phyloP scores from a whole-genome alignment of 1,284 basidiomycete genomes.

The Sphagnurus paluster region DNA sequence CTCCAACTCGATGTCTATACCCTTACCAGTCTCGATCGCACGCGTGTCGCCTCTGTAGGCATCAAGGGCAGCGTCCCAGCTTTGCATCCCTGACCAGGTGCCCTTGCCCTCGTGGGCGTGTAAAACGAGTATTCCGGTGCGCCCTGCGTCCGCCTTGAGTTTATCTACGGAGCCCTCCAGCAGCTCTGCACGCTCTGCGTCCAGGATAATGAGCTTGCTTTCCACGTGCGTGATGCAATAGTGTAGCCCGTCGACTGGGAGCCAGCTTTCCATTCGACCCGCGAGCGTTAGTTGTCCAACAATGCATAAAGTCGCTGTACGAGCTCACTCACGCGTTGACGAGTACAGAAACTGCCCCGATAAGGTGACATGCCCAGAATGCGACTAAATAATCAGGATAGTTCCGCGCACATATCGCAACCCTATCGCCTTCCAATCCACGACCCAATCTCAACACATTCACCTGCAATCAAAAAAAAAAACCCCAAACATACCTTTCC shows the following conservation, averaged over 20 bases:
- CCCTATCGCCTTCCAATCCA: slow-evolving; percentile 41
- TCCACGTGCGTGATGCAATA: slow-evolving; percentile 55
- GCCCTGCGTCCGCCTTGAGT: slow-evolving; percentile 28
- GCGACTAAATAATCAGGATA: slow-evolving; percentile 51
- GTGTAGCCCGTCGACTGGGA: slow-evolving; percentile 42
- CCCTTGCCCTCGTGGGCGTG: slow-evolving; percentile 38
- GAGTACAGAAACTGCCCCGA: slow-evolving; percentile 51
- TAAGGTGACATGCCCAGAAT: slow-evolving; percentile 59
- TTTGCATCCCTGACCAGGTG: slow-evolving; percentile 38
- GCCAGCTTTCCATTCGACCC: no score
- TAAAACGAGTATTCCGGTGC: slow-evolving; percentile 35
- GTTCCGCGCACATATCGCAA: slow-evolving; percentile 63
- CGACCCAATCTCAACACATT: neutral
- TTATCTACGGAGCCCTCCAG: slow-evolving; percentile 29
- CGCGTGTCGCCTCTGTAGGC: slow-evolving; percentile 45
- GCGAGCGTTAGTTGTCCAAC: no score
- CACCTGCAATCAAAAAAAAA: neutral
- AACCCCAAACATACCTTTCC: slow-evolving; percentile 41
- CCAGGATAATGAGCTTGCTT: slow-evolving; percentile 53
- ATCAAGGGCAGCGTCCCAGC: slow-evolving; percentile 32
- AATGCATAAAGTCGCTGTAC: no score
- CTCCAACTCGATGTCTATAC: slow-evolving; percentile 27
- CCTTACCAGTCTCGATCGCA: slow-evolving; percentile 26
- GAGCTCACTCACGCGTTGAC: slow-evolving; percentile 58
- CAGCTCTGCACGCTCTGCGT: slow-evolving; percentile 51